Evolutionary conservation across 257 asterid species (phyloP).

Genomic region (Salvia rosmarinus): DNA sequence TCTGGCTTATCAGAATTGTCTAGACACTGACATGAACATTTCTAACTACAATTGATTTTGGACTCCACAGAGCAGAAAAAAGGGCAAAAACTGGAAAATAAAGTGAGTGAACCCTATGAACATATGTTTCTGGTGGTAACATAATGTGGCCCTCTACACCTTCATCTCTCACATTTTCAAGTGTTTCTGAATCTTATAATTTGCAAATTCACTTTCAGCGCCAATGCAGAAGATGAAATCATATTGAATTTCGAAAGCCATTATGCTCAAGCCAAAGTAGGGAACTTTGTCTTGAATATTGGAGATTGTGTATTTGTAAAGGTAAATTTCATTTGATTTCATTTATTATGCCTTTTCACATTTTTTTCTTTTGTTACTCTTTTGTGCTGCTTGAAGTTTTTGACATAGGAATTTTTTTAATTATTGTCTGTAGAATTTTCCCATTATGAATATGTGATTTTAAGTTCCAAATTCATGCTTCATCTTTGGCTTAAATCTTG

Average conservation of each 20-base stretch:
- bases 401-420: no score
- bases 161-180: conserved; percentile 19
- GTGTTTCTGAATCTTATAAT: conserved; percentile 31
- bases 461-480: conserved; percentile 15
- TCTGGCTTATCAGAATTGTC: neutral
- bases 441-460: conserved; percentile 3
- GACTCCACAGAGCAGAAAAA: conserved; percentile 58
- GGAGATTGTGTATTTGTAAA: conserved; percentile 81
- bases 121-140: no score
- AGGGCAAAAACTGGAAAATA: conserved; percentile 57
- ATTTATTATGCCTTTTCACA: neutral
- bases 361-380: no score
- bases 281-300: conserved; percentile 48
- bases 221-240: conserved; percentile 80
- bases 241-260: conserved; percentile 76
- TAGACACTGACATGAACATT: conserved; percentile 7
- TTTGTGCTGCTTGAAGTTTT: no score
- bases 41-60: conserved; percentile 37
- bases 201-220: conserved; percentile 48
- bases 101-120: conserved; percentile 73
- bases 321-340: conserved; percentile 50
- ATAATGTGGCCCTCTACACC: no score
- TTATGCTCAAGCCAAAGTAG: conserved; percentile 77
- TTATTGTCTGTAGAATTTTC: no score
- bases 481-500: conserved; percentile 30